phyloP scores from a whole-genome alignment of 2,329 filamentous ascomycete species.

The Scytalidium lignicola region DNA sequence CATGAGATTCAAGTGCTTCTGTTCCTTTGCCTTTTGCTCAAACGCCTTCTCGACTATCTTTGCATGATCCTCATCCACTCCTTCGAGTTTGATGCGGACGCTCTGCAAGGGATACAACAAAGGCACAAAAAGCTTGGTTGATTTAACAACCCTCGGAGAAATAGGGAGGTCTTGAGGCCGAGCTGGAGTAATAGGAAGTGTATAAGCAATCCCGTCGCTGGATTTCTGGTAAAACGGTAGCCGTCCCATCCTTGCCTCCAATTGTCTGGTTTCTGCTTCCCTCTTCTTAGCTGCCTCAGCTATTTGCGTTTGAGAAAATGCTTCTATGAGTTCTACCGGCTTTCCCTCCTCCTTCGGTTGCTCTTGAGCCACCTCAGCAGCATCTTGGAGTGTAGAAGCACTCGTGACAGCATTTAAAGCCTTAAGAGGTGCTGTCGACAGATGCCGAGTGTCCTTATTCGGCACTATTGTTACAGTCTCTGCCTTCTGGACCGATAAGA shows the following conservation, averaged over 20 bases:
- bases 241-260: conserved; percentile 70
- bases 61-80: conserved; percentile 54
- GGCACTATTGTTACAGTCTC: conserved; percentile 61
- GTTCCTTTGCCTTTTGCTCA: conserved; percentile 48
- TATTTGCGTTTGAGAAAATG: conserved; percentile 54
- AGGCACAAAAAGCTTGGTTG: conserved; percentile 65
- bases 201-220: conserved; percentile 64
- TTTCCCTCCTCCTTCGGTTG: conserved; percentile 33
- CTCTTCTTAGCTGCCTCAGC: conserved; percentile 57
- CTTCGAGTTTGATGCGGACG: conserved; percentile 60
- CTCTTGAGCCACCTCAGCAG: conserved; percentile 30
- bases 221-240: conserved; percentile 63
- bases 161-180: conserved; percentile 55
- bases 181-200: conserved; percentile 63
- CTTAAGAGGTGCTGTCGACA: conserved; percentile 19
- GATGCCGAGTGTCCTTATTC: conserved; percentile 28
- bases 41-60: conserved; percentile 63
- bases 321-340: conserved; percentile 12
- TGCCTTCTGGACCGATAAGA: conserved; percentile 64
- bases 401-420: conserved; percentile 12
- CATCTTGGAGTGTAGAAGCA: conserved; percentile 10
- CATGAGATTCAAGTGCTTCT: conserved; percentile 58
- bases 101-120: conserved; percentile 66
- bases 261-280: conserved; percentile 62
- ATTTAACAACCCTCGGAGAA: conserved; percentile 55